A percentile compares a stretch with the other conserved stretches of the same genome.
Conservation (phyloP, 2,329 filamentous ascomycete species). For the Neurospora sp. region DNA sequence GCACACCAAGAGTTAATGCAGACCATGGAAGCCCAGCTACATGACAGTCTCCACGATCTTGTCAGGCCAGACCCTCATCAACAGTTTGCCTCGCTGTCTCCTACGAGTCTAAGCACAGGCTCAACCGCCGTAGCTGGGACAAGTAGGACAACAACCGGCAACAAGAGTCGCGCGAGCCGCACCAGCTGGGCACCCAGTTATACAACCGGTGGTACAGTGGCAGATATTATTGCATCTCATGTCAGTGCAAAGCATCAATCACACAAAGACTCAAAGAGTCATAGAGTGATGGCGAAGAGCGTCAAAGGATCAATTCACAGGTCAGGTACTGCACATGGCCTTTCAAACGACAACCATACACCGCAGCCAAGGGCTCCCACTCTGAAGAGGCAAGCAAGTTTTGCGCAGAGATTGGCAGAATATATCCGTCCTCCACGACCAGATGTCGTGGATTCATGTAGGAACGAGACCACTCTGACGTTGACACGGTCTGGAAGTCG, state of each 20-base stretch:
- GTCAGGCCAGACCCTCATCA: constrained; percentile 12
- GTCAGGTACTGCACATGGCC: background rate
- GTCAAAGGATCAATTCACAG: background rate
- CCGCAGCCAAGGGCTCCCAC: constrained; percentile 2
- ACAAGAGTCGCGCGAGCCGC: constrained; percentile 2
- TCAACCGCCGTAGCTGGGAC: constrained; percentile 3
- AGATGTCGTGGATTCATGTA: background rate
- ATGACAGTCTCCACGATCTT: background rate
- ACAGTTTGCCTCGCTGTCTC: constrained; percentile 8
- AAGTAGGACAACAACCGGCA: constrained; percentile 3
- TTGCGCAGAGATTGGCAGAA: constrained; percentile 41
- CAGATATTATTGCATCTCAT: background rate
- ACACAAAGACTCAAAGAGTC: background rate
- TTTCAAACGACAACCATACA: background rate
- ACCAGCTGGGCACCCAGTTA: constrained; percentile 12
- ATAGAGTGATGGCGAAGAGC: background rate
- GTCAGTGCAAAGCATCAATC: background rate
- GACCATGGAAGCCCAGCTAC: background rate
- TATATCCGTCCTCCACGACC: constrained; percentile 21
- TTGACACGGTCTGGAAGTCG: background rate
- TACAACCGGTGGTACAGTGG: background rate
- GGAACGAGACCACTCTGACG: background rate
- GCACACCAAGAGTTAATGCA: constrained; percentile 15
- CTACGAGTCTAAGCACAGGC: constrained; percentile 1
- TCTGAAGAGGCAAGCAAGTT: constrained; percentile 18